Base-by-base conservation (phyloP, 345 rosid species). In the Eutrema heterophyllum region DNA sequence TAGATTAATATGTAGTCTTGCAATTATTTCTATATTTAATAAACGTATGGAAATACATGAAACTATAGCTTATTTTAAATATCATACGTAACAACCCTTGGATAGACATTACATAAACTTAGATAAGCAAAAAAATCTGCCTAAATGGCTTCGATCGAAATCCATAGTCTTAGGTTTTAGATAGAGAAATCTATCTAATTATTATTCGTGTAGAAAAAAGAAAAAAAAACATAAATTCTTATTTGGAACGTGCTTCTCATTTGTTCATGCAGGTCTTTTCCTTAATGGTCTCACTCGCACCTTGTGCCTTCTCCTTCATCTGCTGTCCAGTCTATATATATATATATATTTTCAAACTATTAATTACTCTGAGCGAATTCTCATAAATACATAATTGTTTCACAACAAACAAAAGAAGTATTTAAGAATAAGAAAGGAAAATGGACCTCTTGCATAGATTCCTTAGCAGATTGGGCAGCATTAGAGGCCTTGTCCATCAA, bases 401-500 rank as follows among this genome's bases (percentile, higher is more conserved):
- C 46, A 67, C 44, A 40, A 14, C 9, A n/a, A 4, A 3, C 40
- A 14, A n/a, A n/a, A 9, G 10, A 50, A 1, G 1, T 48, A 29
- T 66, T 21, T 18, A 15, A 41, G n/a, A 24, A 30, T 14, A 50
- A 39, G 38, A 15, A 29, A 35, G 26, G 8, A 71, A 48, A 53
- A 51, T 21, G 53, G 38, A 91, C 98, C 89, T 85, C 83, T 75
- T 75, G 80, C 1, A 85, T 9, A 18, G 92, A 78, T 1, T 90
- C 91, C 85, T 69, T 83, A 1, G 90, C 86, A 59, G 93, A 85
- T 72, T 87, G 91, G 56, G 91, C 95, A 53, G 86, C 84, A 78
- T 83, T 68, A 48, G 70, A 60, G 9, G 92, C 88, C 77, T 57
- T 86, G 76, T 85, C 94, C 82, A 82, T 74, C 80, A 88, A 5